These are phyloP conservation scores for Aspergillus taichungensis DNA, from an alignment of 495 filamentous ascomycete genomes.

Conservation along the genomic window DNA sequence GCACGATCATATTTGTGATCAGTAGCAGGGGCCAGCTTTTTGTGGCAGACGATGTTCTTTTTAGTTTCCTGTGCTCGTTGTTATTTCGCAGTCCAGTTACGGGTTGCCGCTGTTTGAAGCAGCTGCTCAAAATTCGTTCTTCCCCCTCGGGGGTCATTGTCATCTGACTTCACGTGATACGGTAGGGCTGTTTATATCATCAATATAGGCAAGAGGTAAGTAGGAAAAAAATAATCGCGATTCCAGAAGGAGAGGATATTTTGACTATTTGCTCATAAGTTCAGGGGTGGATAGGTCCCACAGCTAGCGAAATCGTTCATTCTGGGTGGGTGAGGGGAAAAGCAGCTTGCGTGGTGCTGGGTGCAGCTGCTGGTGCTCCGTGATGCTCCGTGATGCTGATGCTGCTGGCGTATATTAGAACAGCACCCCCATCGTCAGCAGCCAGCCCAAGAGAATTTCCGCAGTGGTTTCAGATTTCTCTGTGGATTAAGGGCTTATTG, in stretches of 20 bases:
- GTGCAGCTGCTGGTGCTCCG: neutral
- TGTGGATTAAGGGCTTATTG: conserved; percentile 1
- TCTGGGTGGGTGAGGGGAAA: neutral
- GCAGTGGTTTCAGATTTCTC: neutral
- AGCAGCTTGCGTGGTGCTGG: neutral
- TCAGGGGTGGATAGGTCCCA: neutral
- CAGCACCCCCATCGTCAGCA: neutral
- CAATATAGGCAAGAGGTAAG: neutral
- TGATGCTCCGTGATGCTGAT: conserved; percentile 1
- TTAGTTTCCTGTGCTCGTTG: neutral
- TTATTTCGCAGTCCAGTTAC: neutral
- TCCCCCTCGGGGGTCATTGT: neutral
- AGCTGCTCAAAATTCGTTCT: neutral
- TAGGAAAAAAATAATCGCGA: neutral
- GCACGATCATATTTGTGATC: neutral
- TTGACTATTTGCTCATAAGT: neutral
- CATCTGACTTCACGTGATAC: neutral
- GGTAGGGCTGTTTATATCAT: neutral
- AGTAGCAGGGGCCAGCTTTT: neutral
- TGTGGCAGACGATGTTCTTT: neutral
- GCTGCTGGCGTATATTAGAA: neutral
- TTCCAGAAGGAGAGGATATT: neutral
- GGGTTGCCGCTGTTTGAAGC: neutral
- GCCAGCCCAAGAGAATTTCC: neutral
- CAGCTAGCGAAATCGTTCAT: neutral